These are phyloP conservation scores for Phytopythium montanum DNA, from an alignment of 352 stramenopile species.

Conservation along the genomic window DNA sequence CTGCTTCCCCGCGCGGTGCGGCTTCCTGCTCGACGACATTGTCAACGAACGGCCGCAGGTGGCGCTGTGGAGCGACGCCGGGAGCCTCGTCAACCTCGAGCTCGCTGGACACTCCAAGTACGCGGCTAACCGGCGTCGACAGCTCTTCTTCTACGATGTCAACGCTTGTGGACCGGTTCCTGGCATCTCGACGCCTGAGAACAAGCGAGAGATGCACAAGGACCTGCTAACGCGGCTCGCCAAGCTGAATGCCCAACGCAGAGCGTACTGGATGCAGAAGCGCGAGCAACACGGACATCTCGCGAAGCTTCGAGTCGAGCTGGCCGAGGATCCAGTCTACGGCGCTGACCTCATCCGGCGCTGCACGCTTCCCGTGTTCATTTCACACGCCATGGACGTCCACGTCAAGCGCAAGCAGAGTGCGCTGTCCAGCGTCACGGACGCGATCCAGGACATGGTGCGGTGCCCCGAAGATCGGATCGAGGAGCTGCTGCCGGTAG, in stretches of 20 bases:
- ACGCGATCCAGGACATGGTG: slow-evolving; percentile 49
- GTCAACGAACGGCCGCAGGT: slow-evolving; percentile 28
- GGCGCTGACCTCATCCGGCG: slow-evolving; percentile 37
- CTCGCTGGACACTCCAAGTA: slow-evolving; percentile 25
- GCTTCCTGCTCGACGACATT: slow-evolving; percentile 41
- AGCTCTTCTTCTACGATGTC: slow-evolving; percentile 49
- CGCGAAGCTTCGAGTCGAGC: slow-evolving; percentile 20
- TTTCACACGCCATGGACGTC: slow-evolving; percentile 71
- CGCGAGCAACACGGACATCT: slow-evolving; percentile 22
- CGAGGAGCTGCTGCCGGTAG: slow-evolving; percentile 29
- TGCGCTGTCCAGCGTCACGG: slow-evolving; percentile 22
- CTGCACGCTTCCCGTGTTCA: slow-evolving; percentile 60
- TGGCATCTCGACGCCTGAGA: slow-evolving; percentile 13
- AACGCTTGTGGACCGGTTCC: slow-evolving; percentile 25
- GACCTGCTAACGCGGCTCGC: slow-evolving; percentile 34
- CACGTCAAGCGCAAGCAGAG: slow-evolving; percentile 27
- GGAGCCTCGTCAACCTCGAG: slow-evolving; percentile 46
- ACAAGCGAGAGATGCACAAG: slow-evolving; percentile 26
- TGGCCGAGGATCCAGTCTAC: slow-evolving; percentile 46
- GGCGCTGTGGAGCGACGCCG: slow-evolving; percentile 27
- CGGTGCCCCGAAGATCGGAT: slow-evolving; percentile 39
- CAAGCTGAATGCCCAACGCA: slow-evolving; percentile 21
- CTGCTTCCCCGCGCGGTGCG: slow-evolving; percentile 29
- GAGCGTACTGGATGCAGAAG: slow-evolving; percentile 39
- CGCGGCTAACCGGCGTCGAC: slow-evolving; percentile 22